Percentiles rank a stretch among this genome's conserved stretches.
These are phyloP conservation scores for Brassica carinata DNA, from an alignment of 345 rosid species.

Conservation along the genomic window DNA sequence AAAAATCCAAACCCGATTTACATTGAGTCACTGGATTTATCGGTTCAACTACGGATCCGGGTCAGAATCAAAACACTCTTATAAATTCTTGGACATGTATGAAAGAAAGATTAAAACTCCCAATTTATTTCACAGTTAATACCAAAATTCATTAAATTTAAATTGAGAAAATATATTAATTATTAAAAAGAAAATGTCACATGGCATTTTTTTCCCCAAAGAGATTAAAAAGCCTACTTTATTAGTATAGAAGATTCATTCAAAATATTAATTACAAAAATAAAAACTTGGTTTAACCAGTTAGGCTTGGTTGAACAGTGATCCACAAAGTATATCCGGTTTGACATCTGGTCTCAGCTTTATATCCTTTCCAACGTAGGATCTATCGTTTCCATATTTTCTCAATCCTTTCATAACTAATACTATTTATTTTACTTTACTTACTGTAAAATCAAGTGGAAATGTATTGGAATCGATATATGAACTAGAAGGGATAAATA, in stretches of 20 bases:
- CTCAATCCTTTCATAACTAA: background rate
- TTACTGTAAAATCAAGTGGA: background rate
- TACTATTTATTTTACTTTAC: background rate
- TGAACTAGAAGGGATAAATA: background rate
- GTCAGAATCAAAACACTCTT: too few relatives aligned
- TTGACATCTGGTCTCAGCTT: background rate
- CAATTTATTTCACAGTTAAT: too few relatives aligned
- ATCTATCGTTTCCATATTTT: background rate
- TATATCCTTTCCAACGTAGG: background rate
- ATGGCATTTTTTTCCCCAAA: too few relatives aligned
- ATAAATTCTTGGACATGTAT: too few relatives aligned
- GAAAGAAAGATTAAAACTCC: too few relatives aligned
- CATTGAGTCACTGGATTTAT: too few relatives aligned
- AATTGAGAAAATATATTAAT: too few relatives aligned
- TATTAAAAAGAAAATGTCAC: too few relatives aligned
- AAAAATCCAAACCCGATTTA: too few relatives aligned
- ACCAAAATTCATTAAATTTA: too few relatives aligned
- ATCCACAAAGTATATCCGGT: background rate
- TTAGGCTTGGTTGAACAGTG: background rate
- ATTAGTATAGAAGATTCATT: background rate
- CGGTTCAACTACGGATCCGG: too few relatives aligned
- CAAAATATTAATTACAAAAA: background rate
- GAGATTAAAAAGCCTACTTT: too few relatives aligned
- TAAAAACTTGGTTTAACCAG: background rate
- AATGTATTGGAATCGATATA: background rate